These are phyloP conservation scores for Rhamnella rubrinervis DNA, from an alignment of 331 rosid species.

Conservation along the genomic window DNA sequence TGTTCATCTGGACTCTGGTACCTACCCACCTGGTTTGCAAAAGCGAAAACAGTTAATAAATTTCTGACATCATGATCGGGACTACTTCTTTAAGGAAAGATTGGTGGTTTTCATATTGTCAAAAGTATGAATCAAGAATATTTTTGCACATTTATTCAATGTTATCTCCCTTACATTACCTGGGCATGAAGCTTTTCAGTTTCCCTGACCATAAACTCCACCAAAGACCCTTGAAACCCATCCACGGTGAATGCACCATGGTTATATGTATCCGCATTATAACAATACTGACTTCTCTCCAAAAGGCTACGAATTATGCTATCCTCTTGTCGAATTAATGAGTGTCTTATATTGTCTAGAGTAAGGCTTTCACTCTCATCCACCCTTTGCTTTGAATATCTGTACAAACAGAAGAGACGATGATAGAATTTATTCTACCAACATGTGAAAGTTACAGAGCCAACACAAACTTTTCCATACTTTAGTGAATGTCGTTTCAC, in stretches of 20 bases:
- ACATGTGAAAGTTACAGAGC: neutral
- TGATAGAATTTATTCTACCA: neutral
- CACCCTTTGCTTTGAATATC: constrained; percentile 42
- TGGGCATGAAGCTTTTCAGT: constrained; percentile 68
- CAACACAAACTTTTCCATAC: neutral
- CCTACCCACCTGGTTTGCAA: constrained; percentile 55
- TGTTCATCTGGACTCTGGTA: constrained; percentile 61
- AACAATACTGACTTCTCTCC: constrained; percentile 57
- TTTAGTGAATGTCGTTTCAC: neutral
- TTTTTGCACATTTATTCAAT: neutral
- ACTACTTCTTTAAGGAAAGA: neutral
- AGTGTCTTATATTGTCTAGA: constrained; percentile 45
- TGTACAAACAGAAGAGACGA: constrained; percentile 21
- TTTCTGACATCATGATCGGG: neutral
- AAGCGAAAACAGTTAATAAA: constrained; percentile 20
- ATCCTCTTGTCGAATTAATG: constrained; percentile 57
- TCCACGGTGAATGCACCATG: constrained; percentile 40
- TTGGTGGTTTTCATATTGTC: neutral
- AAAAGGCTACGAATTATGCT: constrained; percentile 59
- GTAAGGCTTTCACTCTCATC: constrained; percentile 57
- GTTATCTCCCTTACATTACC: constrained; percentile 31
- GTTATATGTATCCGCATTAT: constrained; percentile 49
- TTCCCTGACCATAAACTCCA: constrained; percentile 56
- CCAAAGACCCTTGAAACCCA: constrained; percentile 54
- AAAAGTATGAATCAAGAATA: neutral